phyloP scores from a whole-genome alignment of 2,329 filamentous ascomycete species.

The Venturia aucupariae region DNA sequence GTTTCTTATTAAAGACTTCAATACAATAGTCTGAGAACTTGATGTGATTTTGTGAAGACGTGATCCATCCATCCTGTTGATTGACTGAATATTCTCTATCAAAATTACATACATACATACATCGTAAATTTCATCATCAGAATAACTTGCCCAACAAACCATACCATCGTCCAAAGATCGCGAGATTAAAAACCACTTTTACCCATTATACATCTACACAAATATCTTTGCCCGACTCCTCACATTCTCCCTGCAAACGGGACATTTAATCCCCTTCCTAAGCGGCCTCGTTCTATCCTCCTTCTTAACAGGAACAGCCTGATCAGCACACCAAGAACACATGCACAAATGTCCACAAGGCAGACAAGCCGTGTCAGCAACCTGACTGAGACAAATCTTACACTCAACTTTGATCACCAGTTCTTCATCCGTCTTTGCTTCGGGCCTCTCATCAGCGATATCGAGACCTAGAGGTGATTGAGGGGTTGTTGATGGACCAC shows the following conservation, averaged over 20 bases:
- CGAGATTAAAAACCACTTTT: background rate
- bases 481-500: background rate
- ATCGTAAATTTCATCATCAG: background rate
- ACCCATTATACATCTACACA: background rate
- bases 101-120: background rate
- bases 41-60: no score
- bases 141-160: background rate
- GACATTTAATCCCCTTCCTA: constrained; percentile 31
- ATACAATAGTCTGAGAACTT: no score
- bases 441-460: constrained; percentile 37
- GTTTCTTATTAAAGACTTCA: no score
- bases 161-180: no score
- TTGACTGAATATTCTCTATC: background rate
- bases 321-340: constrained; percentile 46
- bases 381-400: constrained; percentile 43
- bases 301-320: constrained; percentile 37
- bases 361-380: constrained; percentile 42
- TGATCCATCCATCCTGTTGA: no score
- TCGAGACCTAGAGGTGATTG: constrained; percentile 19
- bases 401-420: constrained; percentile 44
- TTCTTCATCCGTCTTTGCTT: constrained; percentile 38
- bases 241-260: constrained; percentile 37
- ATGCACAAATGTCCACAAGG: constrained; percentile 48
- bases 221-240: constrained; percentile 32
- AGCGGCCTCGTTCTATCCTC: constrained; percentile 32